These are phyloP conservation scores for Williopsis jadinii DNA, from an alignment of 1,139 yeast genomes.

Conservation along the genomic window DNA sequence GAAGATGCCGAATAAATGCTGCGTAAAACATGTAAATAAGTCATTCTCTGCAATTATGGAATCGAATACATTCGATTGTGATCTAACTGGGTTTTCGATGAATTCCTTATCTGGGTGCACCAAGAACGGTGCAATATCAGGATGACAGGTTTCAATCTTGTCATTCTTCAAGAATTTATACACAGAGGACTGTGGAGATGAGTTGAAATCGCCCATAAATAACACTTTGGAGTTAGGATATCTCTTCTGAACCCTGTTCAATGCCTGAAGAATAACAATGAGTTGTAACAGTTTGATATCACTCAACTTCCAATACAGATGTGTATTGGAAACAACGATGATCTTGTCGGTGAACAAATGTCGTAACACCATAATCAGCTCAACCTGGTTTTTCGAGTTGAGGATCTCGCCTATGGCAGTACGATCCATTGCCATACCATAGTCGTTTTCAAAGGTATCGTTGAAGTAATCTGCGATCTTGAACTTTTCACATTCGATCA, in stretches of 20 bases:
- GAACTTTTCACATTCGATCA: constrained; percentile 32
- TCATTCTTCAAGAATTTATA: constrained; percentile 37
- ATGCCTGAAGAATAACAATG: constrained; percentile 38
- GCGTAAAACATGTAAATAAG: constrained; percentile 45
- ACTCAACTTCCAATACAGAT: constrained; percentile 52
- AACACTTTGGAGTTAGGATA: constrained; percentile 25
- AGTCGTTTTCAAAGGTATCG: constrained; percentile 25
- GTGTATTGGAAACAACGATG: constrained; percentile 47
- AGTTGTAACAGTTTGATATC: constrained; percentile 51
- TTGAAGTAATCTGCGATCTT: constrained; percentile 15
- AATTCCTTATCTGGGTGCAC: no score
- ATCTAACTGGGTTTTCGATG: constrained; percentile 3
- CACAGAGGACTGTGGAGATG: constrained; percentile 42
- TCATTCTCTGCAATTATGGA: neutral
- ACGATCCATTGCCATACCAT: constrained; percentile 31
- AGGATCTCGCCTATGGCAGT: constrained; percentile 34
- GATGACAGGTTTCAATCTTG: constrained; percentile 17
- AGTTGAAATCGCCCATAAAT: constrained; percentile 49
- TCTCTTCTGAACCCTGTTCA: constrained; percentile 25
- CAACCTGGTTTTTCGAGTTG: constrained; percentile 47
- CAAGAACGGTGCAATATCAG: constrained; percentile 12
- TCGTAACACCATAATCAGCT: constrained; percentile 37
- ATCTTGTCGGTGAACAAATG: constrained; percentile 34
- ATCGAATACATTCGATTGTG: neutral
- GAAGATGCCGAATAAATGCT: constrained; percentile 41